phyloP scores from a whole-genome alignment of 1,284 basidiomycete genomes.

The Athelia psychrophila region DNA sequence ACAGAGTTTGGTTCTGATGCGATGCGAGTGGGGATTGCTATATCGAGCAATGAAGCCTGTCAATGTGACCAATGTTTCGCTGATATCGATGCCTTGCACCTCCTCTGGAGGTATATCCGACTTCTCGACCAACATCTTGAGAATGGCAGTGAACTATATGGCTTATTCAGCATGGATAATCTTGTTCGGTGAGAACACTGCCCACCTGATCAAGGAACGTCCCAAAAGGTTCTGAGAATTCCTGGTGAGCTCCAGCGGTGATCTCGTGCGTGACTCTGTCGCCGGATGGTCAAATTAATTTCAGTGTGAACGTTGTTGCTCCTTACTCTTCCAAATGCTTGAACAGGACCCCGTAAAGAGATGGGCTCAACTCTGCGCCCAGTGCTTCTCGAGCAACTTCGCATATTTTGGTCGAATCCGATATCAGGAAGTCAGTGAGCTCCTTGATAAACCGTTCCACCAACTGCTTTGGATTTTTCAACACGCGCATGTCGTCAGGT shows the following conservation, averaged over 20 bases:
- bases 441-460: conserved; percentile 67
- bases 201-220: conserved; percentile 75
- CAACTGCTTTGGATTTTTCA: conserved; percentile 53
- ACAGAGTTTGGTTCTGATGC: conserved; percentile 78
- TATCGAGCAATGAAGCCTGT: conserved; percentile 68
- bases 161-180: conserved; percentile 5
- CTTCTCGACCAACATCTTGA: conserved; percentile 78
- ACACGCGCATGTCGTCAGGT: conserved; percentile 68
- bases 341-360: conserved; percentile 64
- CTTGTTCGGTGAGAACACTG: conserved; percentile 9
- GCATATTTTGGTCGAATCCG: conserved; percentile 61
- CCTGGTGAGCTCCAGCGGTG: conserved; percentile 38
- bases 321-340: conserved; percentile 73
- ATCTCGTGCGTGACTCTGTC: conserved; percentile 45
- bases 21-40: conserved; percentile 48
- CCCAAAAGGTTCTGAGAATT: conserved; percentile 52
- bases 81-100: conserved; percentile 68
- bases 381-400: conserved; percentile 80
- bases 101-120: conserved; percentile 58
- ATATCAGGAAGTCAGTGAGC: conserved; percentile 68
- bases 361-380: conserved; percentile 73
- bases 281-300: background rate
- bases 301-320: background rate
- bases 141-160: conserved; percentile 65
- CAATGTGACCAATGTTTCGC: conserved; percentile 60